Evolutionary conservation across 2,329 filamentous ascomycete genomes (phyloP).

Genomic region (Ascochyta fabae): DNA sequence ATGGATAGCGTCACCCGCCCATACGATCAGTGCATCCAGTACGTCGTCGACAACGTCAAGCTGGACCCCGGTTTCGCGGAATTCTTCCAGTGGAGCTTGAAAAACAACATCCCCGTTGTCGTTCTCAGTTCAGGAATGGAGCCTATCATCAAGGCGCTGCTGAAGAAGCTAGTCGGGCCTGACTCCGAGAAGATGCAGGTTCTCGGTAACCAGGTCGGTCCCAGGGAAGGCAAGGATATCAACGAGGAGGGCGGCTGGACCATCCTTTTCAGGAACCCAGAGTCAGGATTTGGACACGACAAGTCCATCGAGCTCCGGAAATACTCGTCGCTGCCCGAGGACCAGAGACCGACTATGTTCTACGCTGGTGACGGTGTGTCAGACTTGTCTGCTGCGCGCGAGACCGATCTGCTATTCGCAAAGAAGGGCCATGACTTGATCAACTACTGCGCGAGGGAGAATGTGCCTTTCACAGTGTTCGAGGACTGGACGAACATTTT

Average conservation of each 20-base stretch:
- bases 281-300: constrained; percentile 92
- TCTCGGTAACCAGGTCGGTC: constrained; percentile 81
- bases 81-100: constrained; percentile 83
- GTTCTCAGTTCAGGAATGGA: constrained; percentile 93
- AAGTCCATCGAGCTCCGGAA: constrained; percentile 91
- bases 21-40: constrained; percentile 80
- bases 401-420: constrained; percentile 92
- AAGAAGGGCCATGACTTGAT: constrained; percentile 91
- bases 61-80: constrained; percentile 87
- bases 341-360: constrained; percentile 79
- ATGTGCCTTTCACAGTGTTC: constrained; percentile 87
- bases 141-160: constrained; percentile 83
- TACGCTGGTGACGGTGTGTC: constrained; percentile 96
- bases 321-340: constrained; percentile 74
- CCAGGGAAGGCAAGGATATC: constrained; percentile 75
- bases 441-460: constrained; percentile 81
- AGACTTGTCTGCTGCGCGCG: constrained; percentile 87
- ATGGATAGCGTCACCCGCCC: constrained; percentile 83
- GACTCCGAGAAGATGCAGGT: constrained; percentile 82
- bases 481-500: constrained; percentile 83
- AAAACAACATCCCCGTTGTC: constrained; percentile 87
- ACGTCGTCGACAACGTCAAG: constrained; percentile 80
- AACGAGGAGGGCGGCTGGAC: constrained; percentile 85
- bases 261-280: constrained; percentile 82
- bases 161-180: constrained; percentile 81